Evolutionary conservation across 2,329 filamentous ascomycete genomes (phyloP).

Genomic region (Incumbomyces lentus): DNA sequence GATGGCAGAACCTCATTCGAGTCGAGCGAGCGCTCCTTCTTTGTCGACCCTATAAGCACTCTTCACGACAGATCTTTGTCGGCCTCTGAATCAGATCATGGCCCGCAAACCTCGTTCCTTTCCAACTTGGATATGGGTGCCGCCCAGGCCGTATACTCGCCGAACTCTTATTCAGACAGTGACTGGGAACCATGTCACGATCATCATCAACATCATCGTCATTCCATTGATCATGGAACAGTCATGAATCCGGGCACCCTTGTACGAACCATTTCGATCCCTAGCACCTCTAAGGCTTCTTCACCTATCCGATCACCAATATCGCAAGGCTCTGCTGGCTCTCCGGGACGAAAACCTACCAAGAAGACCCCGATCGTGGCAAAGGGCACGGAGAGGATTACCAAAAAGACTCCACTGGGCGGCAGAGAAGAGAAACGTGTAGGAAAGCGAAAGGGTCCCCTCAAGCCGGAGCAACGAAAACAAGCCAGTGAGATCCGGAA

Average conservation of each 20-base stretch:
- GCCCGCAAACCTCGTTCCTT: slow-evolving; percentile 53
- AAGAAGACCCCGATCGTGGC: slow-evolving; percentile 65
- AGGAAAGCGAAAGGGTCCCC: slow-evolving; percentile 76
- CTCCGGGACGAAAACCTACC: slow-evolving; percentile 55
- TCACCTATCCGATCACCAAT: slow-evolving; percentile 49
- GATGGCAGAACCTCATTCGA: slow-evolving; percentile 66
- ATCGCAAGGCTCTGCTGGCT: slow-evolving; percentile 51
- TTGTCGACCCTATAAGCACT: slow-evolving; percentile 87
- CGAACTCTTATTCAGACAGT: slow-evolving; percentile 64
- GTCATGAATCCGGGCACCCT: slow-evolving; percentile 58
- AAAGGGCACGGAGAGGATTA: slow-evolving; percentile 75
- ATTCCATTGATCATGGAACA: slow-evolving; percentile 32
- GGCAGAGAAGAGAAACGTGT: slow-evolving; percentile 89
- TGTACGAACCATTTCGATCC: slow-evolving; percentile 53
- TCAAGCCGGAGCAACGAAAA: slow-evolving; percentile 87
- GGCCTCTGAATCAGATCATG: slow-evolving; percentile 64
- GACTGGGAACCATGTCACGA: slow-evolving; percentile 42
- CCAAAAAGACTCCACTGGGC: slow-evolving; percentile 61
- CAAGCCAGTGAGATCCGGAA: slow-evolving; percentile 96
- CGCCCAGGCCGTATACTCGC: slow-evolving; percentile 67
- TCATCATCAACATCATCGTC: slow-evolving; percentile 32
- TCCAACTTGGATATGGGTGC: slow-evolving; percentile 76
- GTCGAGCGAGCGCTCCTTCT: slow-evolving; percentile 52
- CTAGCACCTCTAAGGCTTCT: slow-evolving; percentile 40
- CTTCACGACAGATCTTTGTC: slow-evolving; percentile 80